These are phyloP conservation scores for Spiraea crenata DNA, from an alignment of 331 rosid genomes.

Conservation along the genomic window DNA sequence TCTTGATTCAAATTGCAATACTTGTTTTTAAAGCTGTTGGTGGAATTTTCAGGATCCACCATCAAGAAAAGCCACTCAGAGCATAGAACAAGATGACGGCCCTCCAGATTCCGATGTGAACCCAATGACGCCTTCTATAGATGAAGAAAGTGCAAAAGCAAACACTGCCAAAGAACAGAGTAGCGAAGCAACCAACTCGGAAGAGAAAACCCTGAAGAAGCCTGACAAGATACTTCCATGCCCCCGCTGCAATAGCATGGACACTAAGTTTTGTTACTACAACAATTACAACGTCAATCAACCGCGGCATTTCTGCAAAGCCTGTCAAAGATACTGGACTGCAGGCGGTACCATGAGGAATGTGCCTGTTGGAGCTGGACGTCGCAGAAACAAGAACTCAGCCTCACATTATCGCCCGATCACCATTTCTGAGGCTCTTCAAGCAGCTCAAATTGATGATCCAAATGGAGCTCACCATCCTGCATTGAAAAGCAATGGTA, in stretches of 20 bases:
- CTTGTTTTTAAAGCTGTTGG: constrained; percentile 4
- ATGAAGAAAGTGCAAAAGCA: constrained; percentile 45
- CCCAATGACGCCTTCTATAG: constrained; percentile 49
- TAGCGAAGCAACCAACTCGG: constrained; percentile 32
- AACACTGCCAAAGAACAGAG: constrained; percentile 36
- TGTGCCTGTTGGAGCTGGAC: constrained; percentile 92
- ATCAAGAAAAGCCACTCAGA: constrained; percentile 26
- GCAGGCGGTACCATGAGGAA: constrained; percentile 90
- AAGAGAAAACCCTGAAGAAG: constrained; percentile 70
- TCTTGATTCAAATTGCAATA: not conserved
- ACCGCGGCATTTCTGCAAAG: constrained; percentile 90
- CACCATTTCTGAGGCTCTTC: constrained; percentile 66
- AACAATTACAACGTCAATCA: constrained; percentile 85
- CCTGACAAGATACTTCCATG: constrained; percentile 83
- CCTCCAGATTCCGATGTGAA: constrained; percentile 40
- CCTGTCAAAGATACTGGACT: constrained; percentile 96
- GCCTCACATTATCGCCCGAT: constrained; percentile 48
- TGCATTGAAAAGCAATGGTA: constrained; percentile 41
- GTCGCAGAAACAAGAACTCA: constrained; percentile 80
- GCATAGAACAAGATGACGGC: constrained; percentile 35
- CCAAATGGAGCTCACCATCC: constrained; percentile 46
- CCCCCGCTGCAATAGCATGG: constrained; percentile 90
- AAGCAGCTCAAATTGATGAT: constrained; percentile 52
- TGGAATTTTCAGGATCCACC: constrained; percentile 50
- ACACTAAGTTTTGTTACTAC: constrained; percentile 88